Evolutionary conservation across 306 rosid species (phyloP).

Genomic region (Dryas octopetala): DNA sequence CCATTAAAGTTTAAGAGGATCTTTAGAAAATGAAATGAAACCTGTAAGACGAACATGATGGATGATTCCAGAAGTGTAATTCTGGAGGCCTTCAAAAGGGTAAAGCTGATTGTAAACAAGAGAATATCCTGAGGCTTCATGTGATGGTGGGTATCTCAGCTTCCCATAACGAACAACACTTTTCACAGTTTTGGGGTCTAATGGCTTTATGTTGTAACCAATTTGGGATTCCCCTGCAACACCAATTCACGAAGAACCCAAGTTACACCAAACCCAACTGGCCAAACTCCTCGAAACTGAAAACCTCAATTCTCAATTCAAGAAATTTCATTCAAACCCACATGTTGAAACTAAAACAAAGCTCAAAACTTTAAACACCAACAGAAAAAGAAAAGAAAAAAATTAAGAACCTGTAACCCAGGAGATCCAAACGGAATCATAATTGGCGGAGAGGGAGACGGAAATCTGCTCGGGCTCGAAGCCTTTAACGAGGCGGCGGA

Average conservation of each 20-base stretch:
- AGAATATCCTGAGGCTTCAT: constrained; percentile 63
- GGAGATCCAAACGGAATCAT: constrained; percentile 76
- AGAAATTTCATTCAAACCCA: background rate
- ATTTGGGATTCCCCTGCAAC: constrained; percentile 75
- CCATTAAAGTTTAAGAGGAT: background rate
- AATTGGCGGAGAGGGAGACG: constrained; percentile 53
- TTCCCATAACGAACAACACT: constrained; percentile 63
- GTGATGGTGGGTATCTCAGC: constrained; percentile 35
- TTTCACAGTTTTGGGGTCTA: constrained; percentile 59
- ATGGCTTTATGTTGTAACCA: constrained; percentile 59
- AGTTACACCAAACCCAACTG: background rate
- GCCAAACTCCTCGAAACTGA: background rate
- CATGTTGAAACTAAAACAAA: background rate
- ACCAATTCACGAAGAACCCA: background rate
- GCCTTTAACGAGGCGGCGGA: constrained; percentile 50
- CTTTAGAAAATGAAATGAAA: constrained; percentile 15
- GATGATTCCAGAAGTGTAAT: constrained; percentile 87
- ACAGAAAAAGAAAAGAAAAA: background rate
- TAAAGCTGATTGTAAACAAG: constrained; percentile 71
- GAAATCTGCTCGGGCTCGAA: constrained; percentile 86
- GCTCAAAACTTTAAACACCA: background rate
- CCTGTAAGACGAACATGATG: constrained; percentile 83
- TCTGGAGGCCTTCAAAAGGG: constrained; percentile 79
- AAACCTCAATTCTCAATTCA: background rate
- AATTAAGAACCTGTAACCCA: constrained; percentile 65